These are phyloP conservation scores for Fusarium torreyae DNA, from an alignment of 2,329 filamentous ascomycete species.

Conservation along the genomic window DNA sequence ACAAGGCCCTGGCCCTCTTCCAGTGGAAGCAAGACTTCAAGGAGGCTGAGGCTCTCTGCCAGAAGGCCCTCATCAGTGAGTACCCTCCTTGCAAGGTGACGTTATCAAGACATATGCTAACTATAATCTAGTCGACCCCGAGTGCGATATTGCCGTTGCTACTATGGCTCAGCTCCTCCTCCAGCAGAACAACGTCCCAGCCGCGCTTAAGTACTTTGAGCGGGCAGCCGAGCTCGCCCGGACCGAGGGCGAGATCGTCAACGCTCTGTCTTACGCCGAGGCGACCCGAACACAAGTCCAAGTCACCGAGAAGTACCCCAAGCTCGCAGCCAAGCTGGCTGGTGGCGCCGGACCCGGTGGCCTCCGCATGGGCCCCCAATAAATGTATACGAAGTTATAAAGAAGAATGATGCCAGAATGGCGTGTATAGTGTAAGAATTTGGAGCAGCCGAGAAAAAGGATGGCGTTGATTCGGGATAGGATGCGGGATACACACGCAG, in stretches of 20 bases:
- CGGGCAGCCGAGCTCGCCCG: constrained; percentile 93
- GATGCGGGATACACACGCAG: constrained; percentile 28
- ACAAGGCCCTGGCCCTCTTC: constrained; percentile 97
- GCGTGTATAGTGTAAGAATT: constrained; percentile 52
- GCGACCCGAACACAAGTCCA: constrained; percentile 96
- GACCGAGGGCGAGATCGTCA: constrained; percentile 96
- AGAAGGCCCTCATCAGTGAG: constrained; percentile 97
- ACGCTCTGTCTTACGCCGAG: constrained; percentile 96
- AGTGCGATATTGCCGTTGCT: constrained; percentile 98
- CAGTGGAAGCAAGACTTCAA: constrained; percentile 98
- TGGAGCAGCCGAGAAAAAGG: constrained; percentile 40
- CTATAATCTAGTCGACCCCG: constrained; percentile 82
- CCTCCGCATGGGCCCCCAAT: constrained; percentile 57
- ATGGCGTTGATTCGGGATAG: constrained; percentile 42
- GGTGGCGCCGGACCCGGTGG: constrained; percentile 55
- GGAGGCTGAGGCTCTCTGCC: constrained; percentile 95
- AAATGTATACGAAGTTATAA: constrained; percentile 43
- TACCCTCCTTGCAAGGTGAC: constrained; percentile 43
- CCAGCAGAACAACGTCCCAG: constrained; percentile 96
- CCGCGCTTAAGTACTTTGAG: constrained; percentile 97
- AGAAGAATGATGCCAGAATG: constrained; percentile 37
- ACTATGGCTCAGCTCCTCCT: constrained; percentile 98
- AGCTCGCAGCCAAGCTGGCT: constrained; percentile 79
- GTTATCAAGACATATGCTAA: constrained; percentile 53
- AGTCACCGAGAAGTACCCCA: constrained; percentile 88